A percentile compares a stretch with the other conserved stretches of the same genome.
These are phyloP conservation scores for Annona cherimola DNA, from an alignment of 164 flowering plant species.

Conservation along the genomic window DNA sequence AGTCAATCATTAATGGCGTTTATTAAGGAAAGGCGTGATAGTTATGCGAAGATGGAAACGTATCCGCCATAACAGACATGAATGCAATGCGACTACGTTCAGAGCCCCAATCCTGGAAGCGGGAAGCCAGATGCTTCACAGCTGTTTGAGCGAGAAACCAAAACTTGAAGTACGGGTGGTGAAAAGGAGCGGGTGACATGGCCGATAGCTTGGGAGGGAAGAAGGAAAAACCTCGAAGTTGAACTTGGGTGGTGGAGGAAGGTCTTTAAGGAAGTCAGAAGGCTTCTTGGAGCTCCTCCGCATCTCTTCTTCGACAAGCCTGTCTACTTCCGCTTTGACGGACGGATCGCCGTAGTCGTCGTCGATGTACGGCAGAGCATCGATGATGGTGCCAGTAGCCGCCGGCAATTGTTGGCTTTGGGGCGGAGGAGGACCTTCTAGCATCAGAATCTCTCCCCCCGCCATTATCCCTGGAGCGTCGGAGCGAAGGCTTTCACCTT, in stretches of 20 bases:
- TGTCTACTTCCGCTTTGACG: conserved; percentile 78
- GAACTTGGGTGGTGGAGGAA: conserved; percentile 59
- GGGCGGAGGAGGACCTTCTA: conserved; percentile 2
- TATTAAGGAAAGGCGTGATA: too few relatives aligned
- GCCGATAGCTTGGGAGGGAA: background rate
- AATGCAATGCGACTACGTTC: too few relatives aligned
- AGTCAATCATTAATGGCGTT: too few relatives aligned
- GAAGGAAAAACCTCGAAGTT: conserved; percentile 49
- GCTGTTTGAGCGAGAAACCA: too few relatives aligned
- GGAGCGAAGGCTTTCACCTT: too few relatives aligned
- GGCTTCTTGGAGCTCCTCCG: conserved; percentile 76
- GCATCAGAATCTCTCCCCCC: background rate
- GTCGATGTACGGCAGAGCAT: conserved; percentile 85
- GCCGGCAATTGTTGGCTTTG: background rate
- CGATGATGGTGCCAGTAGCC: background rate
- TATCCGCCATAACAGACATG: too few relatives aligned
- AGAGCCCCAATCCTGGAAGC: too few relatives aligned
- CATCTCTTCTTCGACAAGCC: conserved; percentile 89
- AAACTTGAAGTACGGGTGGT: too few relatives aligned
- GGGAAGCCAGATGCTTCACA: too few relatives aligned
- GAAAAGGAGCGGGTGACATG: background rate
- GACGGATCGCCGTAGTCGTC: conserved; percentile 70
- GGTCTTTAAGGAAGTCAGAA: conserved; percentile 76
- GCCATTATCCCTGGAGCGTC: background rate
- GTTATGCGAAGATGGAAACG: too few relatives aligned